A percentile compares a stretch with the other conserved stretches of the same genome.
These are phyloP conservation scores for Parathielavia appendiculata DNA, from an alignment of 495 filamentous ascomycete species.

Conservation along the genomic window DNA sequence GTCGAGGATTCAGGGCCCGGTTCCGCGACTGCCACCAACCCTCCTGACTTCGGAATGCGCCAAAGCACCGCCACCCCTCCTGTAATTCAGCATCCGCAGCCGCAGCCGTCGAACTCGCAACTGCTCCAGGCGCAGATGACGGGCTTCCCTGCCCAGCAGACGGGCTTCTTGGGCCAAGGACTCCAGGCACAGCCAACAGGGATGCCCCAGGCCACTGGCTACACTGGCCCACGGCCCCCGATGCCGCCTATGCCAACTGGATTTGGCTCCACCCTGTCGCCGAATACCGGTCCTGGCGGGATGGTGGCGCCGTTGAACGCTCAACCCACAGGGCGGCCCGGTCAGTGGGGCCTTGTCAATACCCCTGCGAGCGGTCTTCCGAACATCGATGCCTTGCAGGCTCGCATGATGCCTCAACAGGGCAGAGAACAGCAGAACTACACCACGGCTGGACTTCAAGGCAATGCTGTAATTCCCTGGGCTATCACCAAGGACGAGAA, in stretches of 20 bases:
- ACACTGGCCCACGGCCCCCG: constrained; percentile 75
- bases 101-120: constrained; percentile 70
- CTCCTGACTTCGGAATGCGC: constrained; percentile 67
- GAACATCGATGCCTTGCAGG: constrained; percentile 87
- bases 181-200: constrained; percentile 58
- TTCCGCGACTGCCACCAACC: constrained; percentile 56
- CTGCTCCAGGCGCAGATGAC: constrained; percentile 72
- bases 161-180: constrained; percentile 41
- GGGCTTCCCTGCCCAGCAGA: constrained; percentile 58
- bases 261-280: constrained; percentile 61
- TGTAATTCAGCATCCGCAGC: constrained; percentile 80
- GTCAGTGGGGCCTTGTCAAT: constrained; percentile 98
- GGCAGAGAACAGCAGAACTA: constrained; percentile 83
- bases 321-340: constrained; percentile 93
- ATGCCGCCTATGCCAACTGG: constrained; percentile 95
- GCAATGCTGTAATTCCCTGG: constrained; percentile 95
- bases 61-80: constrained; percentile 63
- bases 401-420: constrained; percentile 96
- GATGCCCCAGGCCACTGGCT: constrained; percentile 55
- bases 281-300: constrained; percentile 49
- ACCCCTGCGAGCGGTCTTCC: constrained; percentile 83
- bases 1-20: constrained; percentile 58
- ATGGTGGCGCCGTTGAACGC: constrained; percentile 65
- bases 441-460: constrained; percentile 79
- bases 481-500: constrained; percentile 99